Evolutionary conservation across 2,329 filamentous ascomycete species (phyloP), one percentile per base, ranked within the genome.

Genomic region (Ceratocystis colombiana): DNA sequence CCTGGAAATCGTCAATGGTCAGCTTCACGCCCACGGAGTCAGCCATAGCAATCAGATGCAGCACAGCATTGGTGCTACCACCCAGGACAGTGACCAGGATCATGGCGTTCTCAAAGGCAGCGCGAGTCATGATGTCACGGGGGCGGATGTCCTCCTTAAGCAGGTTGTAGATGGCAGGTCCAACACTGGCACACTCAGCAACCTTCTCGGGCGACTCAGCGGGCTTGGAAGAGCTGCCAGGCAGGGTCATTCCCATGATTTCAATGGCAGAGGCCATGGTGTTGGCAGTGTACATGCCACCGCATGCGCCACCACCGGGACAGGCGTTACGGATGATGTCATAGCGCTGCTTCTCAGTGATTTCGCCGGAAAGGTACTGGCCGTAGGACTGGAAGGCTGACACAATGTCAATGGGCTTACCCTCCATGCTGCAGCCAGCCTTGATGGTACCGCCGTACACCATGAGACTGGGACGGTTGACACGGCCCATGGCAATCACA

Each of bases 311-410:
- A 15, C 70, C 70, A 50, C 72, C 71, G 48, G 71, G 71, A 87
- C 92, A 96, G 55, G 94, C 92, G 74, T 97, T 81, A 69, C 91
- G 85, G 75, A 96, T 96, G 73, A 97, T 93, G 76, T 97, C 94
- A 75, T 91, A 96, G 64, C 94, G 87, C 77, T 93, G 82, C 73
- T 94, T 87, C 77, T 99, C 94, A 70, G 82, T 88, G 76, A 97
- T 96, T 73, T 96, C 85, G 55, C 93, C 93, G 12, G 89, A 84
- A 71, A 99, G 87, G 78, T 92, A 97, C 75, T 96, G 90, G 30
- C 94, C 94, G 74, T 97, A 97, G 4, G 93, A 88, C 79, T 99
- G 94, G 84, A 99, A 99, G 55, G 94, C 94, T 62, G 91, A 96
- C 68, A 99, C 89, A 64, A 99, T 96, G 75, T 99, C 93, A 71